phyloP scores from a whole-genome alignment of 2,329 filamentous ascomycete species.

The Apiospora koreana region DNA sequence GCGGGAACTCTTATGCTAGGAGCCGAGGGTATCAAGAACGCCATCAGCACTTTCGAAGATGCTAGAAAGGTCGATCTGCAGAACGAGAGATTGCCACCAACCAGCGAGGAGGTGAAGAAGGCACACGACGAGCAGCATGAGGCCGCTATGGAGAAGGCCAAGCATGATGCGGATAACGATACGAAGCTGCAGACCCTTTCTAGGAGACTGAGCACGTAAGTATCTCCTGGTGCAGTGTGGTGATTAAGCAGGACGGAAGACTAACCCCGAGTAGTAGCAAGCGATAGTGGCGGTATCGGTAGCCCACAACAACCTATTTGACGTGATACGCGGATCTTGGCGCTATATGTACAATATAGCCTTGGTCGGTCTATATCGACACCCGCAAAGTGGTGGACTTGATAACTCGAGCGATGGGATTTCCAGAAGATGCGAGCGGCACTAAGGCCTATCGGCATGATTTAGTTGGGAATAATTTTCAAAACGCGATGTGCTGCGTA shows the following conservation, averaged over 20 bases:
- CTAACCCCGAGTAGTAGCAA: neutral
- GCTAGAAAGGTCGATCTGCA: constrained; percentile 95
- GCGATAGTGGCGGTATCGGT: neutral
- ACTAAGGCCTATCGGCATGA: neutral
- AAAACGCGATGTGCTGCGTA: neutral
- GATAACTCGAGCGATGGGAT: neutral
- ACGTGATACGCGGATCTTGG: neutral
- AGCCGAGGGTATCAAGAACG: constrained; percentile 97
- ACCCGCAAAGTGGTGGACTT: neutral
- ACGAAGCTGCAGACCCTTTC: constrained; percentile 83
- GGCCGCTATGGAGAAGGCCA: constrained; percentile 77
- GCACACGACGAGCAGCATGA: constrained; percentile 68
- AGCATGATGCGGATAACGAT: constrained; percentile 89
- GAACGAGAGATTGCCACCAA: constrained; percentile 92
- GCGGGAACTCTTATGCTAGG: constrained; percentile 97
- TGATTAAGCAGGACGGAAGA: neutral
- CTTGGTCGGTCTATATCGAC: neutral
- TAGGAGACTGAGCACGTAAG: constrained; percentile 83
- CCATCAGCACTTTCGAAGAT: constrained; percentile 95
- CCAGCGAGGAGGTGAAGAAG: constrained; percentile 87
- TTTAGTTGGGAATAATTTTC: neutral
- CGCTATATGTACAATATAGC: neutral
- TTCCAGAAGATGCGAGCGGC: neutral
- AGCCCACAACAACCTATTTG: neutral
- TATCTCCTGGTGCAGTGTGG: neutral